Evolutionary conservation across 306 rosid species (phyloP), one percentile per base, ranked within the genome.

Genomic region (Carpinus fangiana): DNA sequence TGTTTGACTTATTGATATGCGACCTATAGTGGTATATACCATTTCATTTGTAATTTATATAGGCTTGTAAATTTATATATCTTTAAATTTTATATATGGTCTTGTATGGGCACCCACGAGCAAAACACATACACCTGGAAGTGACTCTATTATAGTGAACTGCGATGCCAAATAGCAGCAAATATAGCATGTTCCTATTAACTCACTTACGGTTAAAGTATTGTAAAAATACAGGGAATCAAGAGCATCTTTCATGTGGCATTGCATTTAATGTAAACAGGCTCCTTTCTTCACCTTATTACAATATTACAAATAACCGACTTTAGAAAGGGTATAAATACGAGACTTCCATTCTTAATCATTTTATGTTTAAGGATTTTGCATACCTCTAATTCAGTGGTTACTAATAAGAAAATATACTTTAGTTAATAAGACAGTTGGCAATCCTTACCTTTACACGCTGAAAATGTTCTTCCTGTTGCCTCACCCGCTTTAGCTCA

Each of bases 391-490:
- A n/a, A 11, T 26, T 36, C 31, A 14, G 57, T 8, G 64, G 55
- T 38, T 66, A n/a, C 54, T 21, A 70, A 51, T 12, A 55, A 45
- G 46, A 21, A 61, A 11, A 34, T 14, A 62, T 16, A 20, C 36
- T 11, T 48, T 50, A 53, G 4, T 28, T 12, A 31, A 12, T 74
- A 78, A 54, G 43, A 59, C 72, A 18, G 72, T 62, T 6, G 54
- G 23, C 36, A 83, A 73, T 71, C 73, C 77, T 78, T 82, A 96
- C 99, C 98, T 93, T 96, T 72, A 96, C 75, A 41, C 98, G 97
- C 78, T 77, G 91, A 80, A 96, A 96, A 79, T 93, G 92, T 73
- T 96, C 98, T 87, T 96, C 99, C 85, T 96, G 98, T 82, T 91
- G 94, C 86, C 90, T 92, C 86, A 96, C 97, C 74, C 92, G 88